Evolutionary conservation across 1,139 yeast species (phyloP).

Genomic region (Martiniozyma asiatica): DNA sequence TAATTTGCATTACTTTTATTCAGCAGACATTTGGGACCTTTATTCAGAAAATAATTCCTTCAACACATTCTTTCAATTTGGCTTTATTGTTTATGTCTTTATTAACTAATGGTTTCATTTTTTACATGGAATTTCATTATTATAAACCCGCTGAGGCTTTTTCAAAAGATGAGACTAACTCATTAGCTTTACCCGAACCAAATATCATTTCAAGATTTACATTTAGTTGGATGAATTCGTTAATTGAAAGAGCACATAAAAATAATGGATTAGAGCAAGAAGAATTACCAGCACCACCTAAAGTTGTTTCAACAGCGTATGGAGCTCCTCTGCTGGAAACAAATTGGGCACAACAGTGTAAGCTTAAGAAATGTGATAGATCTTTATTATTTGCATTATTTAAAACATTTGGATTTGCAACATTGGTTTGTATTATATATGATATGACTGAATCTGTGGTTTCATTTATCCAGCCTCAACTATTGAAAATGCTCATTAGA

Average conservation of each 20-base stretch:
- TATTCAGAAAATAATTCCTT: conserved; percentile 13
- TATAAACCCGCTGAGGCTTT: conserved; percentile 38
- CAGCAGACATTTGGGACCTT: conserved; percentile 19
- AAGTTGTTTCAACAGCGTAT: conserved; percentile 30
- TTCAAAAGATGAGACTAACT: not conserved
- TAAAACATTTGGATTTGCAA: conserved; percentile 37
- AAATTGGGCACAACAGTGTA: conserved; percentile 27
- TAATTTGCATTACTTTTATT: conserved; percentile 19
- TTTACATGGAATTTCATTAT: conserved; percentile 26
- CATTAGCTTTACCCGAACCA: conserved; percentile 25
- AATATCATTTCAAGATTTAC: conserved; percentile 41
- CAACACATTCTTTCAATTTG: conserved; percentile 6
- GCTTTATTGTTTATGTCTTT: conserved; percentile 16
- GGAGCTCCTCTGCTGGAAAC: conserved; percentile 23
- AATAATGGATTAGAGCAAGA: conserved; percentile 36
- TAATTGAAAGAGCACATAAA: conserved; percentile 37
- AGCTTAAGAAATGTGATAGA: conserved; percentile 20
- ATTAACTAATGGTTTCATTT: conserved; percentile 26
- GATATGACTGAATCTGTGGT: conserved; percentile 35
- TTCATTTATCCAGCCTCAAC: conserved; percentile 44
- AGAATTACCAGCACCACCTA: conserved; percentile 46
- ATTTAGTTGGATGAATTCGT: conserved; percentile 51
- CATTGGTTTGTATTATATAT: conserved; percentile 30
- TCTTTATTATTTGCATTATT: conserved; percentile 32
- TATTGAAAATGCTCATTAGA: conserved; percentile 35